Base-by-base conservation (phyloP, 352 stramenopile species). In the Plasmopara halstedii region DNA sequence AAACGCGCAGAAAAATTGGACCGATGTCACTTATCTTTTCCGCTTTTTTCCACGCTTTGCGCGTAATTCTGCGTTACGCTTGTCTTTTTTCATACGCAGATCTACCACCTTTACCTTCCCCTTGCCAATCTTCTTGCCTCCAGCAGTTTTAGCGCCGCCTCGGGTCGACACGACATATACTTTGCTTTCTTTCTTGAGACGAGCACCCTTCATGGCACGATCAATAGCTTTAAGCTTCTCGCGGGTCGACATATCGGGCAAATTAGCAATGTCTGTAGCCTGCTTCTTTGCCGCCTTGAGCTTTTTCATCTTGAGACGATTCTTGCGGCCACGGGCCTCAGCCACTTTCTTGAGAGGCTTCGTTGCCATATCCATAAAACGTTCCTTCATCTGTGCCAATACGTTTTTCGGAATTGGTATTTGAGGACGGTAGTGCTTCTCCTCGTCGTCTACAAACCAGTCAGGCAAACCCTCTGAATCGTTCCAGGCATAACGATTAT, bases 401-500 rank as follows among this genome's bases (percentile, higher is more conserved):
- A 99, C 77, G 17, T 92, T 83, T 60, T 96, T 96, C 41, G 70
- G 89, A 42, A 99, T 97, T 13, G 95, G 95, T 20, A 99, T 74
- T 71, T 99, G 96, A 9, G 97, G 97, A 21, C 96, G 85, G 64
- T 99, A 98, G 72, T 99, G 91, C 51, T 94, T 94, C 61, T 94
- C 78, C 51, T 98, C 94, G 41, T 98, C 91, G 39, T 97, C 93
- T 4, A 91, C 57, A 60, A 99, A 99, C 97, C 97, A 99, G 47
- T 98, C 88, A 0, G 97, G 97, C 6, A 99, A 50, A 29, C 95
- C 89, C 7, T 76, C 39, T 1, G 92, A 82, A 70, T 99, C 96
- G 62, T 99, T 99, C 95, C 96, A 99, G 4, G 95, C 89, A 62
- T 96, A 99, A 0, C 97, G 91, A 67, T 99, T 99, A 85, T 99